Evolutionary conservation across 1,139 yeast species (phyloP), one percentile per base, ranked within the genome.

Genomic region (Yamadazyma siamensis): DNA sequence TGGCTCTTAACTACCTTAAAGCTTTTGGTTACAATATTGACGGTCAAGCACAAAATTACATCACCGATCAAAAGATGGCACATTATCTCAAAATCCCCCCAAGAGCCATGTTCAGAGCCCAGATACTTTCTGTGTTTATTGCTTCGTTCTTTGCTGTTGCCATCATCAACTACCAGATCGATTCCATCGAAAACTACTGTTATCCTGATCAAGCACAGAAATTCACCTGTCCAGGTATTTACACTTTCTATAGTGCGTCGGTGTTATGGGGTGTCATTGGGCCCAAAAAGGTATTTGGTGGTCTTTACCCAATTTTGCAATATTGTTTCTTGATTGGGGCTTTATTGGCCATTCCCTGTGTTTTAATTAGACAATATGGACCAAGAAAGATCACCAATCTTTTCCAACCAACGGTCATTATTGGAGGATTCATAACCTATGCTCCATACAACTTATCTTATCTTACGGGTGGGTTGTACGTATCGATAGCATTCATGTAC

Each of bases 211-310:
- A 73, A 33, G 32, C 44, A 6, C 61, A 66, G 26, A 59, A 59
- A 25, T 75, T 74, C 47, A 57, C 74, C 5, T 77, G 83, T 47
- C 78, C 76, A 19, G 56, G 49, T 27, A 59, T 68, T 11, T 59
- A 55, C 23, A 69, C 75, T 1, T 75, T 61, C 50, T 78, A 65
- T 53, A 62, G 63, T 31, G 76, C 84, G 3, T 68, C 80, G 1
- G 65, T 78, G 13, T 58, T 76, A 23, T 79, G 84, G 84, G 85
- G 85, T 41, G 78, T 72, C 20, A 73, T 80, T 47, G 86, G 86
- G 5, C 86, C 87, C 15, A 64, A 67, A 46, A 64, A 71, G 28
- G 71, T 77, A 6, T 77, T 79, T 44, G 52, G 54, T 14, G 65
- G 63, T 1, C 44, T 69, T 17, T 71, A 72, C 40, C 77, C 77